phyloP scores from a whole-genome alignment of 2,329 filamentous ascomycete genomes.

The Aureobasidium mangrovei region DNA sequence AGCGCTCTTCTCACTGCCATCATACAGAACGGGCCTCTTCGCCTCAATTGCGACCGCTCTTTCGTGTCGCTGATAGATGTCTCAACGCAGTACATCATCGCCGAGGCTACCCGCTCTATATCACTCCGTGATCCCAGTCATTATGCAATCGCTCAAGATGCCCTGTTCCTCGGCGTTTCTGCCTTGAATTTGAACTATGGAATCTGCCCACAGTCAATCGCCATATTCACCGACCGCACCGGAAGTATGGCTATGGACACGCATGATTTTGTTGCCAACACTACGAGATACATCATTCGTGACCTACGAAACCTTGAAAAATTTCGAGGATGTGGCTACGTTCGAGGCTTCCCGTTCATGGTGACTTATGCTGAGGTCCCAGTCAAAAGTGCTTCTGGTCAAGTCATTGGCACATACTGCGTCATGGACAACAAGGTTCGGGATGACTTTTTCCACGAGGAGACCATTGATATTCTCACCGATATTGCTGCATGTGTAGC shows the following conservation, averaged over 20 bases:
- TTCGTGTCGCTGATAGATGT: slow-evolving; percentile 30
- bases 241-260: slow-evolving; percentile 17
- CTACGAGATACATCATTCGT: slow-evolving; percentile 26
- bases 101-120: slow-evolving; percentile 29
- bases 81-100: slow-evolving; percentile 27
- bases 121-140: slow-evolving; percentile 18
- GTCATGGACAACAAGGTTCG: slow-evolving; percentile 25
- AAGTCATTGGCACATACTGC: slow-evolving; percentile 27
- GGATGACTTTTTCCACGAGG: slow-evolving; percentile 12
- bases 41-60: slow-evolving; percentile 25
- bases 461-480: slow-evolving; percentile 15
- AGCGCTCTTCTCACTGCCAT: slow-evolving; percentile 16
- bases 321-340: slow-evolving; percentile 23
- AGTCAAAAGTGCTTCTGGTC: slow-evolving; percentile 23
- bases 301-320: slow-evolving; percentile 23
- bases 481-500: slow-evolving; percentile 12
- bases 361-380: slow-evolving; percentile 28
- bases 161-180: slow-evolving; percentile 26
- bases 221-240: slow-evolving; percentile 24
- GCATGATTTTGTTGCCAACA: slow-evolving; percentile 24
- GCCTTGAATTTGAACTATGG: slow-evolving; percentile 22
- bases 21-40: slow-evolving; percentile 28
- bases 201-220: slow-evolving; percentile 24
- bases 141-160: slow-evolving; percentile 17
- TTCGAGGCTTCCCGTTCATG: slow-evolving; percentile 23